Conservation (phyloP, 2,329 filamentous ascomycete genomes). For the Aspergillus calidoustus region DNA sequence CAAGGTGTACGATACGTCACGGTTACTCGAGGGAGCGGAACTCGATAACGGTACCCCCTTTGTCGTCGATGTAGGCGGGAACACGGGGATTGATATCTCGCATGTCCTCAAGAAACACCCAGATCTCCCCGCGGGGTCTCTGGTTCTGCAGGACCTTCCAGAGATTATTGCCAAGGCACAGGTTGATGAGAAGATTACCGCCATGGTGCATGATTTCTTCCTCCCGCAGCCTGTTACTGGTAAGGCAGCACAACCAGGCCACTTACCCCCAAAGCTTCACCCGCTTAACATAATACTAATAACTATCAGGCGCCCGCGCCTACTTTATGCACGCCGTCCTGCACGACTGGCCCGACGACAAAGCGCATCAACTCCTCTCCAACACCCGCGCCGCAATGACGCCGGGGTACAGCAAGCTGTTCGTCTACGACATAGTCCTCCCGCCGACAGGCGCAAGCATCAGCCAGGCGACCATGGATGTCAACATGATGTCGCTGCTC, state of each 20-base stretch:
- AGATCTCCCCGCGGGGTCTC: constrained; percentile 36
- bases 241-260: constrained; percentile 13
- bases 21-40: constrained; percentile 26
- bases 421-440: constrained; percentile 33
- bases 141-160: constrained; percentile 46
- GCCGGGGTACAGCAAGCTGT: background rate
- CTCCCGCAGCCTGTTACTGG: constrained; percentile 33
- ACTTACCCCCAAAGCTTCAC: too few species aligned
- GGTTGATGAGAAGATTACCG: constrained; percentile 30
- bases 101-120: constrained; percentile 39
- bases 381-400: constrained; percentile 41
- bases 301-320: background rate
- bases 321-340: constrained; percentile 31
- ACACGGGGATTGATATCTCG: constrained; percentile 43
- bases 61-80: constrained; percentile 48
- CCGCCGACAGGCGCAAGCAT: constrained; percentile 39
- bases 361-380: constrained; percentile 36
- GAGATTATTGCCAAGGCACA: constrained; percentile 37
- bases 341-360: constrained; percentile 50
- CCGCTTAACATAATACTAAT: too few species aligned
- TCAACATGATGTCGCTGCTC: constrained; percentile 52
- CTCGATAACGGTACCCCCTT: constrained; percentile 25
- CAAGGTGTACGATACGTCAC: constrained; percentile 34
- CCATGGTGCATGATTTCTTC: constrained; percentile 36
- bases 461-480: constrained; percentile 39